These are phyloP conservation scores for Metschnikowia corniflorae DNA, from an alignment of 805 yeast species.

Conservation along the genomic window DNA sequence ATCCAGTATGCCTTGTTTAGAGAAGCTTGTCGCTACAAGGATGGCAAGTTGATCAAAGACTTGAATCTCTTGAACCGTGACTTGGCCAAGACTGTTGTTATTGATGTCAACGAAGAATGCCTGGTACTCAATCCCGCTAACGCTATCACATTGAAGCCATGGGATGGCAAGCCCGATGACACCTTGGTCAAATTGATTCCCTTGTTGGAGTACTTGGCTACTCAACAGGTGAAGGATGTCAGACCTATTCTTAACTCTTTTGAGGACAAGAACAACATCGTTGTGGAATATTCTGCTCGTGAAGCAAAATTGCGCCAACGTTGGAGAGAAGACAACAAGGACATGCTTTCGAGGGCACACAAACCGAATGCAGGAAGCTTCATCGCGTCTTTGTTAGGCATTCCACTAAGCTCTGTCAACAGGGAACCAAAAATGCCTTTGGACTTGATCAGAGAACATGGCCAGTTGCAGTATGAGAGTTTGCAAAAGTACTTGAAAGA, in stretches of 20 bases:
- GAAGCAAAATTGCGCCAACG: slow-evolving; percentile 71
- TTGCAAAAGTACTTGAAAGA: slow-evolving; percentile 63
- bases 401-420: slow-evolving; percentile 44
- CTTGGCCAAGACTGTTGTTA: slow-evolving; percentile 68
- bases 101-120: slow-evolving; percentile 74
- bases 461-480: slow-evolving; percentile 81
- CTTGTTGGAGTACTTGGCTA: slow-evolving; percentile 89
- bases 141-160: slow-evolving; percentile 77
- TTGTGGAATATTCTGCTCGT: slow-evolving; percentile 77
- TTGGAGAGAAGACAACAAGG: slow-evolving; percentile 54
- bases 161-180: slow-evolving; percentile 88
- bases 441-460: slow-evolving; percentile 87
- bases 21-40: slow-evolving; percentile 86
- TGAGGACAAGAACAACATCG: slow-evolving; percentile 59
- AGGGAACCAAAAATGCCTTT: slow-evolving; percentile 71
- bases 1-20: slow-evolving; percentile 83
- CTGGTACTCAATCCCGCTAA: slow-evolving; percentile 88
- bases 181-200: slow-evolving; percentile 78
- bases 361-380: slow-evolving; percentile 47
- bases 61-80: slow-evolving; percentile 89
- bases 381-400: slow-evolving; percentile 62
- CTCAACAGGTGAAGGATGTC: slow-evolving; percentile 81
- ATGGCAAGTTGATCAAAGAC: slow-evolving; percentile 89
- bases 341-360: slow-evolving; percentile 28
- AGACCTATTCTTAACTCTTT: slow-evolving; percentile 82